These are phyloP conservation scores for Claviceps arundinis DNA, from an alignment of 2,329 filamentous ascomycete genomes.

Conservation along the genomic window DNA sequence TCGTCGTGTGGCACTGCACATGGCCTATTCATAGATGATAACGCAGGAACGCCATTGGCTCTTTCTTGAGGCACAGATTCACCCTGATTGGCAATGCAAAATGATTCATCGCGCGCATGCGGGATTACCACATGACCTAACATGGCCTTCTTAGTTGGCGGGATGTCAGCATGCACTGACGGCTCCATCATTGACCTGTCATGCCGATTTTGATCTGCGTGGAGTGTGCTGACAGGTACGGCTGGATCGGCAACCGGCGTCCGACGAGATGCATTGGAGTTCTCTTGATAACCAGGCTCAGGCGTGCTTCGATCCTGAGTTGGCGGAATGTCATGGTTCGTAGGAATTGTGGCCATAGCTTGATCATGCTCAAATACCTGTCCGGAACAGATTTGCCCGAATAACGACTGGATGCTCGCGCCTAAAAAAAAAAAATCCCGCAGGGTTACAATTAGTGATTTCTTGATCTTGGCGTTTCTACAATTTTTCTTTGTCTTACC, in stretches of 20 bases:
- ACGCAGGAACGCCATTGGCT: background rate
- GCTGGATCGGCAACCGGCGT: background rate
- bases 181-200: background rate
- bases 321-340: background rate
- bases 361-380: slow-evolving; percentile 51
- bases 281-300: background rate
- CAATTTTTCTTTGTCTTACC: slow-evolving; percentile 14
- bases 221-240: background rate
- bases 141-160: too few species aligned
- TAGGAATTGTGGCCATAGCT: slow-evolving; percentile 31
- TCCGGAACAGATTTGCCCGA: slow-evolving; percentile 54
- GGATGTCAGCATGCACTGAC: background rate
- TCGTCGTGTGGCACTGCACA: background rate
- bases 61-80: background rate
- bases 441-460: background rate
- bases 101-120: background rate
- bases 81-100: background rate
- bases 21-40: background rate
- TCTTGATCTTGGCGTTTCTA: background rate
- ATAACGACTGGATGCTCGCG: slow-evolving; percentile 54
- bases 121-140: background rate
- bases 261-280: background rate
- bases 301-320: background rate
- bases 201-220: background rate
- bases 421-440: slow-evolving; percentile 13